These are phyloP conservation scores for Diversispora eburnea DNA, from an alignment of 192 early-diverging fungal genomes.

Conservation along the genomic window DNA sequence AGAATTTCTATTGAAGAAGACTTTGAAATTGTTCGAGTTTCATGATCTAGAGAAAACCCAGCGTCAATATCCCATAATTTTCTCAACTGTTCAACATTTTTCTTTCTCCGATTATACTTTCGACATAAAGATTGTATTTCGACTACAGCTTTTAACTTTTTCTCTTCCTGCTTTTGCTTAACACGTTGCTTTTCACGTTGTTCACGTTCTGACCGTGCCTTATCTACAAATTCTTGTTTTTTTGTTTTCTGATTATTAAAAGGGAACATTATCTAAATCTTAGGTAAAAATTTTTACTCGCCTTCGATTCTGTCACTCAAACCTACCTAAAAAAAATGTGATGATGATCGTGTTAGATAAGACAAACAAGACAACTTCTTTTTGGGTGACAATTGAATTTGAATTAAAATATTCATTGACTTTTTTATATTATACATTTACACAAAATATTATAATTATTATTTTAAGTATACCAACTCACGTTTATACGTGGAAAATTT, in stretches of 20 bases:
- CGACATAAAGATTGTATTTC: not conserved
- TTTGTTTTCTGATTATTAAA: slow-evolving; percentile 1
- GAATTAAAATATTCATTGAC: no score
- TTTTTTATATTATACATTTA: no score
- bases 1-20: not conserved
- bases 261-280: slow-evolving; percentile 7
- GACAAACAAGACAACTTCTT: no score
- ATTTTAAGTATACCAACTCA: no score
- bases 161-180: slow-evolving; percentile 1
- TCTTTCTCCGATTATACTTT: not conserved
- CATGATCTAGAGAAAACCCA: not conserved
- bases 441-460: no score
- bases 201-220: not conserved
- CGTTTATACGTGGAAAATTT: no score
- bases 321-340: no score
- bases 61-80: slow-evolving; percentile 10
- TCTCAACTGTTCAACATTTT: not conserved
- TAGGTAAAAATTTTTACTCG: no score
- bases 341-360: no score
- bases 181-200: slow-evolving; percentile 12
- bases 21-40: not conserved
- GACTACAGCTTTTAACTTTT: not conserved
- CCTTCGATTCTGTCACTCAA: no score
- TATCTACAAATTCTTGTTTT: slow-evolving; percentile 17
- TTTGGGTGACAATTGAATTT: no score